phyloP scores from a whole-genome alignment of 148 eudicot species.

The Selenicereus undatus region DNA sequence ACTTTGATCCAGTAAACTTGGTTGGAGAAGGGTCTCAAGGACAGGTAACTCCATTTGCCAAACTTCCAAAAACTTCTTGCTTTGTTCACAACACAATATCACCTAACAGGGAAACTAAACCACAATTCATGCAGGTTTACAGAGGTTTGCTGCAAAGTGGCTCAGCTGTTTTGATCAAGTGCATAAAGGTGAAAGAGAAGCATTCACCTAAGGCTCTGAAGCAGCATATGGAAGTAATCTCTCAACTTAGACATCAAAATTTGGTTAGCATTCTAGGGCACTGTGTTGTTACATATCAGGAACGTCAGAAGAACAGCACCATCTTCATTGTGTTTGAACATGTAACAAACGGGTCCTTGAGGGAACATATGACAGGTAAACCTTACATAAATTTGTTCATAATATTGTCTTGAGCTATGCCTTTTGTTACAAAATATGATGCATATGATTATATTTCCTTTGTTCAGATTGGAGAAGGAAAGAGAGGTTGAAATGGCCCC shows the following conservation, averaged over 20 bases:
- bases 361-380: constrained; percentile 74
- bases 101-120: neutral
- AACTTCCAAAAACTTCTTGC: too few species aligned
- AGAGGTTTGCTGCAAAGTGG: constrained; percentile 73
- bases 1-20: constrained; percentile 62
- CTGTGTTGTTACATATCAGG: constrained; percentile 61
- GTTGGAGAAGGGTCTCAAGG: constrained; percentile 62
- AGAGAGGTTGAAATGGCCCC: constrained; percentile 86
- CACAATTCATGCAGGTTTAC: constrained; percentile 48
- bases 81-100: neutral
- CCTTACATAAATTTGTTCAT: neutral
- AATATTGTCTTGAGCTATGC: neutral
- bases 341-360: constrained; percentile 66
- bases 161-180: constrained; percentile 54
- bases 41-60: constrained; percentile 40
- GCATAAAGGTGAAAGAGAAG: constrained; percentile 69
- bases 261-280: constrained; percentile 87
- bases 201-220: constrained; percentile 62
- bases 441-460: neutral
- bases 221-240: constrained; percentile 67
- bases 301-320: constrained; percentile 53
- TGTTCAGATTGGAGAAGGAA: constrained; percentile 65
- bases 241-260: constrained; percentile 75
- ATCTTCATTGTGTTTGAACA: constrained; percentile 70
- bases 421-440: neutral